These are phyloP conservation scores for Paradendryphiella salina DNA, from an alignment of 2,329 filamentous ascomycete genomes.

Conservation along the genomic window DNA sequence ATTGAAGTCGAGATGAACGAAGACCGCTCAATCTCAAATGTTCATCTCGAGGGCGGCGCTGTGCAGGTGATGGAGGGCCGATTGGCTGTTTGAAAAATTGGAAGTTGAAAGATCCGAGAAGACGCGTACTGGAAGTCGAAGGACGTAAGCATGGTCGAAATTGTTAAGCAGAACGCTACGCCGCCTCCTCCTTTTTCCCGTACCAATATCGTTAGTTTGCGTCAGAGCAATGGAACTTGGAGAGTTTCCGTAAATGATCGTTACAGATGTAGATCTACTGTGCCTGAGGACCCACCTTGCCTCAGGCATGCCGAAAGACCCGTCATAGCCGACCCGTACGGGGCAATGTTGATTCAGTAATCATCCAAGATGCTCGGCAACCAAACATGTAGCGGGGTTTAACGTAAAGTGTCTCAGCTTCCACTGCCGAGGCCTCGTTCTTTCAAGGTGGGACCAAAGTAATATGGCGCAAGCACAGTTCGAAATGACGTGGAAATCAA, in stretches of 20 bases:
- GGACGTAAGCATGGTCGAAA: neutral
- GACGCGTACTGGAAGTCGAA: neutral
- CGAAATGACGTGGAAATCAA: slow-evolving; percentile 5
- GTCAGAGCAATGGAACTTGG: slow-evolving; percentile 8
- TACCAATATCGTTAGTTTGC: neutral
- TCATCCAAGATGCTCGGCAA: neutral
- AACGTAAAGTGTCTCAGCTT: slow-evolving; percentile 16
- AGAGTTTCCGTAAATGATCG: slow-evolving; percentile 6
- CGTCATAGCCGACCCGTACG: slow-evolving; percentile 1
- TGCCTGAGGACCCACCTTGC: slow-evolving; percentile 11
- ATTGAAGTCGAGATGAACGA: slow-evolving; percentile 51
- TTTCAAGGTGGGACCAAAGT: slow-evolving; percentile 3
- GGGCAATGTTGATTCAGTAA: slow-evolving; percentile 12
- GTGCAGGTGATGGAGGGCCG: slow-evolving; percentile 48
- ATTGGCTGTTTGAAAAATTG: slow-evolving; percentile 27
- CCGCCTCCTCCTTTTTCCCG: neutral
- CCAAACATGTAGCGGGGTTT: slow-evolving; percentile 8
- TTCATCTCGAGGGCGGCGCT: slow-evolving; percentile 51
- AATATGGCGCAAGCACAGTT: neutral
- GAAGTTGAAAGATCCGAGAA: slow-evolving; percentile 7
- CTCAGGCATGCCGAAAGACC: slow-evolving; percentile 11
- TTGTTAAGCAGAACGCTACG: neutral
- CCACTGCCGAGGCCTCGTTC: slow-evolving; percentile 13
- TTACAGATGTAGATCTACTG: slow-evolving; percentile 16
- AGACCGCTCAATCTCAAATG: slow-evolving; percentile 43